Conservation (phyloP, 1,284 basidiomycete genomes). For the Malassezia restricta region DNA sequence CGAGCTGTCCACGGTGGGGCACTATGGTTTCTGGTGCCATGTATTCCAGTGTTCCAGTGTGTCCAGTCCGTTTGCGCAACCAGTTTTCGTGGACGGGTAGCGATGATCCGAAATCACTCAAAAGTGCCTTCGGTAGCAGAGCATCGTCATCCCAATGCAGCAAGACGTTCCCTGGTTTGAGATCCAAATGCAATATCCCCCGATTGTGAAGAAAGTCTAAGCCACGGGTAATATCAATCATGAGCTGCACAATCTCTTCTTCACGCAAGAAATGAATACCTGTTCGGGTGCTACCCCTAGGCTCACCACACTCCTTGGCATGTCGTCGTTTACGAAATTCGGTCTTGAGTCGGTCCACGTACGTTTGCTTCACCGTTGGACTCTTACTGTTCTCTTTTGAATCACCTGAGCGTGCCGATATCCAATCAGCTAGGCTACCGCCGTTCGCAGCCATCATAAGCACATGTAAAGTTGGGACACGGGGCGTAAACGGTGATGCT, state of each 20-base stretch:
- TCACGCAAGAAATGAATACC: conserved; percentile 34
- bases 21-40: conserved; percentile 65
- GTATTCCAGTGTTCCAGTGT: conserved; percentile 74
- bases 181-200: conserved; percentile 67
- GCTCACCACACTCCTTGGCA: neutral
- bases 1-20: conserved; percentile 52
- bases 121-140: conserved; percentile 63
- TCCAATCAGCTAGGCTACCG: conserved; percentile 40
- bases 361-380: neutral
- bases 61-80: conserved; percentile 54
- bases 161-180: conserved; percentile 84
- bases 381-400: neutral
- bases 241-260: conserved; percentile 34
- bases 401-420: conserved; percentile 23
- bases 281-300: neutral
- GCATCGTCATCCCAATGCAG: conserved; percentile 81
- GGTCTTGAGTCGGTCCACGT: conserved; percentile 21
- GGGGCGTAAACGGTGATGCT: conserved; percentile 25
- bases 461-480: conserved; percentile 38
- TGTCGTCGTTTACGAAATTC: conserved; percentile 21
- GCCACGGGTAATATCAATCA: conserved; percentile 33
- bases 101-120: conserved; percentile 88
- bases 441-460: conserved; percentile 45
- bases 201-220: conserved; percentile 35
- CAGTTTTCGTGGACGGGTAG: conserved; percentile 30